A percentile compares a stretch with the other conserved stretches of the same genome.
Evolutionary conservation across 352 stramenopile genomes (phyloP).

Genomic region (Phytopythium montanum): DNA sequence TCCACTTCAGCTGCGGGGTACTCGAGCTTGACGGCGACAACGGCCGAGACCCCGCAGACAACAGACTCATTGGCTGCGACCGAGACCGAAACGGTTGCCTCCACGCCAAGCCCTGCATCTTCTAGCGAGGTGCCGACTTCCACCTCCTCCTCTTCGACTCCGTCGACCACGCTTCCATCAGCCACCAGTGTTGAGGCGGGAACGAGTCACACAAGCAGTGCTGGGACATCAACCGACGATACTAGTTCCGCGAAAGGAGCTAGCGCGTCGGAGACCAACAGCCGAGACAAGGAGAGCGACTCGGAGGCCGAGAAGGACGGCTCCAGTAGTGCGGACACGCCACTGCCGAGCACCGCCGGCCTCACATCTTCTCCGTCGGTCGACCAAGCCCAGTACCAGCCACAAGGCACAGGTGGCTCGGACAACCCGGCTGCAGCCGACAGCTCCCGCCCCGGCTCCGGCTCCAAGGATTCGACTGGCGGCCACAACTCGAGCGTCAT

Average conservation of each 20-base stretch:
- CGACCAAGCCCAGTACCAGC: conserved; percentile 3
- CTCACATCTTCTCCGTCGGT: neutral
- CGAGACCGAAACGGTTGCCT: neutral
- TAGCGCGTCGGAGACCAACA: neutral
- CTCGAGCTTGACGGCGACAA: neutral
- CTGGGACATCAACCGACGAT: neutral
- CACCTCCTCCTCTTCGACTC: neutral
- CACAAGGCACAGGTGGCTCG: neutral
- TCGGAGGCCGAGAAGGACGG: neutral
- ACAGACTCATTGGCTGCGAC: neutral
- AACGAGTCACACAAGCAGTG: too few relatives aligned
- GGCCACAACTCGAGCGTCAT: neutral
- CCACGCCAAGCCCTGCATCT: neutral
- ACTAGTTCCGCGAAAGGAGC: neutral
- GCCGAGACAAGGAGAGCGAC: neutral
- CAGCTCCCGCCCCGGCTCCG: neutral
- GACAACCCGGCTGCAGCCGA: neutral
- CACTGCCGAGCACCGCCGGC: neutral
- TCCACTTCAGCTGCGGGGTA: neutral
- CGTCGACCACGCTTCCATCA: neutral
- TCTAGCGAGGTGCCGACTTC: neutral
- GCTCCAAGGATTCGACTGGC: neutral
- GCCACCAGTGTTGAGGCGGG: neutral
- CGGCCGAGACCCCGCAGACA: neutral
- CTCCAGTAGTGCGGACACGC: neutral